phyloP scores from a whole-genome alignment of 2,329 filamentous ascomycete genomes.

The Pseudopyricularia cyperi region DNA sequence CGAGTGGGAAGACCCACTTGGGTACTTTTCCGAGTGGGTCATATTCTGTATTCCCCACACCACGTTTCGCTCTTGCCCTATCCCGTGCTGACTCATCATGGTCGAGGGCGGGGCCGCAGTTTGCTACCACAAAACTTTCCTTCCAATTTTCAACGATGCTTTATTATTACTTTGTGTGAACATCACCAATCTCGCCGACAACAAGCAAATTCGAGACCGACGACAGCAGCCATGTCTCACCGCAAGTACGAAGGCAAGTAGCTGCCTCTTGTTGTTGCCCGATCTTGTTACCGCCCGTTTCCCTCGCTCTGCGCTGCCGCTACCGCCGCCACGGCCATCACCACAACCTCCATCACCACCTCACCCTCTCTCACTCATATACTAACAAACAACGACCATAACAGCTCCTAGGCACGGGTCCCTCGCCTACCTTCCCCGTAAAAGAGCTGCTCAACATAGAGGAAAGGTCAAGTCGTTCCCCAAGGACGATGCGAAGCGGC shows the following conservation, averaged over 20 bases:
- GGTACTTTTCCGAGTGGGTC: too few species aligned
- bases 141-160: background rate
- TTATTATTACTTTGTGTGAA: background rate
- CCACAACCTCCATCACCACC: background rate
- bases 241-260: conserved; percentile 47
- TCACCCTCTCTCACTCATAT: conserved; percentile 6
- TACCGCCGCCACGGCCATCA: background rate
- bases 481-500: conserved; percentile 99
- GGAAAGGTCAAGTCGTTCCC: conserved; percentile 99
- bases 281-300: background rate
- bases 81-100: background rate
- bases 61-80: too few species aligned
- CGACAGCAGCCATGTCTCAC: conserved; percentile 25
- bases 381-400: background rate
- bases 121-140: too few species aligned
- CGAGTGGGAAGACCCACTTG: too few species aligned
- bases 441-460: conserved; percentile 86
- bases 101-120: too few species aligned
- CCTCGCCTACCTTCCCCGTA: conserved; percentile 75
- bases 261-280: conserved; percentile 33
- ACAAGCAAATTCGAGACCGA: background rate
- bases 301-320: background rate
- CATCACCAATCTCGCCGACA: background rate
- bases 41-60: too few species aligned
- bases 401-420: conserved; percentile 64